Conservation (phyloP, 139 green algal genomes). For the Pseudopediastrum boryanum region DNA sequence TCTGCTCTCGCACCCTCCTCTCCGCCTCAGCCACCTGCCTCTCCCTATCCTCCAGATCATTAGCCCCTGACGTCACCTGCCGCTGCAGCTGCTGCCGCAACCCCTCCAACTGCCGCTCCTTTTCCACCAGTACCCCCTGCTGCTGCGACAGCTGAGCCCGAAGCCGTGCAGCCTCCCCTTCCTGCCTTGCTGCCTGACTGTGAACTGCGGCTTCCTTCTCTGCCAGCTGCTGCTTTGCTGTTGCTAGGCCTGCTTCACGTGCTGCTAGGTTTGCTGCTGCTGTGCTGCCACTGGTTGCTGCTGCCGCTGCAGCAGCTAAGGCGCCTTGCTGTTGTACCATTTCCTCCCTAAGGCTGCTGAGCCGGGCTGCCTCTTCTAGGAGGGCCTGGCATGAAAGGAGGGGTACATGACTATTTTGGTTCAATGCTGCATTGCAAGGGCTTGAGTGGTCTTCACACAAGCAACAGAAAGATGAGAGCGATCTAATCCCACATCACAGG, state of each 20-base stretch:
- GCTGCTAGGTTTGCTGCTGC: slow-evolving; percentile 23
- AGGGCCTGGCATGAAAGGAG: slow-evolving; percentile 13
- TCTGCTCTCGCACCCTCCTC: slow-evolving; percentile 12
- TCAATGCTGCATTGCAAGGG: too few relatives aligned
- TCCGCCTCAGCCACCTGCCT: slow-evolving; percentile 15
- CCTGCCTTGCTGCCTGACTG: slow-evolving; percentile 1
- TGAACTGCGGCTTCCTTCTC: neutral
- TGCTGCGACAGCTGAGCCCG: slow-evolving; percentile 13
- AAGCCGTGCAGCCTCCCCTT: neutral
- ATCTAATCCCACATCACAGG: too few relatives aligned
- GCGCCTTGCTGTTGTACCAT: neutral
- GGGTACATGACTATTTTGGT: too few relatives aligned
- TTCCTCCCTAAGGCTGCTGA: slow-evolving; percentile 22
- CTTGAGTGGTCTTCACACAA: too few relatives aligned
- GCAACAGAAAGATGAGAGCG: too few relatives aligned
- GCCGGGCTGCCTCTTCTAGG: slow-evolving; percentile 9
- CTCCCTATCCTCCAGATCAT: slow-evolving; percentile 22
- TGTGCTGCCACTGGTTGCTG: neutral
- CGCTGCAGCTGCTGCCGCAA: slow-evolving; percentile 16
- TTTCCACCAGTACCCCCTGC: slow-evolving; percentile 12
- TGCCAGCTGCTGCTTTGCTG: slow-evolving; percentile 11
- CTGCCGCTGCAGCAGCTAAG: slow-evolving; percentile 15
- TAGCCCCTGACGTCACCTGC: slow-evolving; percentile 15
- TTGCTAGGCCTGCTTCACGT: slow-evolving; percentile 7
- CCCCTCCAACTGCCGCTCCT: slow-evolving; percentile 30